These are phyloP conservation scores for Plasmodium inui DNA, from an alignment of 169 alveolate genomes.

Conservation along the genomic window DNA sequence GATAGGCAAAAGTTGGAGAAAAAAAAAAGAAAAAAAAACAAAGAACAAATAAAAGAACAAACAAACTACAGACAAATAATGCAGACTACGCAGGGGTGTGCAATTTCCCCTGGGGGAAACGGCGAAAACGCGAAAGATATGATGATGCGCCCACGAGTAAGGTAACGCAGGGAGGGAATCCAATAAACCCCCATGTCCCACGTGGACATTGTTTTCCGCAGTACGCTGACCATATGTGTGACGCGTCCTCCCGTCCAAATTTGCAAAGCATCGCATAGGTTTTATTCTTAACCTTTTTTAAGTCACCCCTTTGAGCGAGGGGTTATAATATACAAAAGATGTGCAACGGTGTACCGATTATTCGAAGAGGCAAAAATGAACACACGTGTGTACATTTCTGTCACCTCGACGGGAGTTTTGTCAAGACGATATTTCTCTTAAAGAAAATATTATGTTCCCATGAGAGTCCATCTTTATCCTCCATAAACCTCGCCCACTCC, in stretches of 20 bases:
- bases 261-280: neutral
- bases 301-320: neutral
- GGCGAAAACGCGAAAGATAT: neutral
- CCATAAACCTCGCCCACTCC: neutral
- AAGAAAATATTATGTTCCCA: neutral
- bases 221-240: neutral
- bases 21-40: neutral
- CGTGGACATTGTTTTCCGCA: neutral
- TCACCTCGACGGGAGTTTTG: neutral
- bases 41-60: neutral
- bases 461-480: neutral
- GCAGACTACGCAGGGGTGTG: neutral
- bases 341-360: neutral
- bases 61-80: neutral
- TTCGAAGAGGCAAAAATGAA: neutral
- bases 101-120: neutral
- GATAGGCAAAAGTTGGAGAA: neutral
- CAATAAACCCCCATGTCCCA: neutral
- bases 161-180: neutral
- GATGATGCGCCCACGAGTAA: neutral
- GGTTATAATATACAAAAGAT: neutral
- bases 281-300: neutral
- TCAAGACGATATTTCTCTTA: neutral
- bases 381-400: neutral
- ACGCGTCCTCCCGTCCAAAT: neutral